Evolutionary conservation across 768 basidiomycete genomes (phyloP), one percentile per base, ranked within the genome.

Genomic region (Boletus sensibilis): DNA sequence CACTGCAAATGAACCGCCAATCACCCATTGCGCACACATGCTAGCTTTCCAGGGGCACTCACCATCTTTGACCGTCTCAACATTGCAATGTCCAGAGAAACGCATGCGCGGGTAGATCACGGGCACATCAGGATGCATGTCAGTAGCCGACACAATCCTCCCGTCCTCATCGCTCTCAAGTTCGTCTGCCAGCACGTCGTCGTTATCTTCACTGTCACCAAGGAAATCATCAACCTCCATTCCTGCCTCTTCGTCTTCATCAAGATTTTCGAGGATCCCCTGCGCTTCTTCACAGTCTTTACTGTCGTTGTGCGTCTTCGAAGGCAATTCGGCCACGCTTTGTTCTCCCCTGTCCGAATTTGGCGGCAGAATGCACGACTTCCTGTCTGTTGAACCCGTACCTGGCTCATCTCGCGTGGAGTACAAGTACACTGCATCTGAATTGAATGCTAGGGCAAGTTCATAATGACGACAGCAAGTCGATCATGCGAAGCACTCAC

Each of bases 31-130:
- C 18, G 9, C 31, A 39, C 20, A 21, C 33, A n/a, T 14, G 25
- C 21, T 23, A 20, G 20, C 44, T 21, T 39, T 33, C 20, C 21
- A 18, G 21, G 12, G 43, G 39, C 20, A 67, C 85, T 64, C 60
- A 87, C 93, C 91, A 68, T 94, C 93, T 71, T 96, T 96, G 40
- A 92, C 81, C 0, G 94, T 96, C 58, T 84, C 84, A 1, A 90
- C 76, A 65, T 94, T 96, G 53, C 86, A 83, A 33, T 85, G 83
- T 14, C 93, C 93, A 38, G 70, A 67, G 70, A 80, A 95, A 16
- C 81, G 79, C 57, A 69, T 71, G 39, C 85, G 82, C 27, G 93
- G 92, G 58, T 81, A 72, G 46, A 94, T 72, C 38, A 84, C 70
- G 13, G 86, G 80, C 4, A 82, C 79, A 48, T 71, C 68, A 20